Base-by-base conservation (phyloP, 371 early-diverging fungal genomes). In the Capillidium rhysosporum region DNA sequence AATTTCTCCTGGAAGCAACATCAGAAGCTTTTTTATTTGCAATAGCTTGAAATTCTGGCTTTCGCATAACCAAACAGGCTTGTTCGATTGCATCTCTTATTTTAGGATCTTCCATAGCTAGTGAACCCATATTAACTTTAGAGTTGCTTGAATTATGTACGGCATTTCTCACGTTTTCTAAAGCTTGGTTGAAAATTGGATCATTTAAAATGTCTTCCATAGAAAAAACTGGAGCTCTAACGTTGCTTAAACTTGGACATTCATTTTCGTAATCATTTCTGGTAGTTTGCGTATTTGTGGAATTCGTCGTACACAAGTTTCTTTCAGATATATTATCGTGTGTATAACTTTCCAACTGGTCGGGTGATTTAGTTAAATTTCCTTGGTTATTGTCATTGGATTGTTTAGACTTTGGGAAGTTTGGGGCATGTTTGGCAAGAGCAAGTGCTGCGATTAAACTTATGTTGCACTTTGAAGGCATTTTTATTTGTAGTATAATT, bases 1-100 rank as follows among this genome's bases (percentile, higher is more conserved):
- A 12, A 29, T 47, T 47, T 10, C 23, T 23, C 18, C 16, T 47
- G 8, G 5, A 5, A 9, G 29, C 14, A 2, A 29, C 23, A 26
- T 16, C n/a, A 14, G 29, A 23, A n/a, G 10, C n/a, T 23, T 39
- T 29, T 23, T 38, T 30, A 14, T 38, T 51, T 25, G 29, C 28
- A 9, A 38, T 20, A 8, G 20, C 51, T 39, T 51, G 29, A 0
- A 39, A 18, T 34, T 51, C 51, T 31, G 51, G 40, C 10, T 51
- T 51, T 16, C 51, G 29, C 51, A 51, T 51, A 7, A 28, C 51
- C 23, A 31, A 16, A 39, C 38, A 38, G 16, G 51, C 51, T 38
- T 51, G 51, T n/a, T 34, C n/a, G 29, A 51, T 51, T 14, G 51
- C 51, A 21, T 38, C 25, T 20, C 28, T 10, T 9, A 51, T 28